Base-by-base conservation (phyloP, 192 early-diverging fungal genomes). In the Lunasporangiospora selenospora region DNA sequence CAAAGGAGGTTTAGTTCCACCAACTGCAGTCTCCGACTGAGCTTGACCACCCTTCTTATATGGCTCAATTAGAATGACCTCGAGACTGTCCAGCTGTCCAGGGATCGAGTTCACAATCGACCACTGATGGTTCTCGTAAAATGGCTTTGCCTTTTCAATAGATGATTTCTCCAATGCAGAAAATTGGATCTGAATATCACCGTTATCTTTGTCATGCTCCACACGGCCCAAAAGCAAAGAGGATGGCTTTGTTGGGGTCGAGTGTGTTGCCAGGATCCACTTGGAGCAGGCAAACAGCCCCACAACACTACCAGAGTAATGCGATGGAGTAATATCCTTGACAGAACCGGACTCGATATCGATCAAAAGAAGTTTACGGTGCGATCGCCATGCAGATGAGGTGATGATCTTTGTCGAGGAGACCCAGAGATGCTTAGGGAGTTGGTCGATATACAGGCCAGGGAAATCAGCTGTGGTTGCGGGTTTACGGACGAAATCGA, bases 371-470 rank as follows among this genome's bases (percentile, higher is more conserved):
- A 65, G 27, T 9, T 60, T 64, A 26, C 62, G 49, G 34, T 75
- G 61, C 15, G 54, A 66, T 15, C 79, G 42, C 65, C 76, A 73
- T 10, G 34, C 27, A 26, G 58, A 73, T 4, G 41, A 67, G 5
- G 47, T 54, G 33, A 53, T 51, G 38, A 66, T 66, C 42, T 59
- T 65, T 18, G 43, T 73, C 6, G 62, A 40, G 3, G 48, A 57
- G 3, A 59, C 53, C 59, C 59, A 78, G 66, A 23, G 75, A 48
- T 30, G 57, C 46, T 39, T 18, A 12, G 13, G 82, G 62, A 93
- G 80, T 41, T 82, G 80, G 45, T 85, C 83, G 56, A 79, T 59
- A 55, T 87, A 94, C 1, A 94, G 70, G 2, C 92, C 92, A 3
- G 85, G 85, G 67, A 94, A 94, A 11, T 77, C 82, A 6, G 50